Conservation (phyloP, 495 filamentous ascomycete genomes). For the Aspergillus kassunensis region DNA sequence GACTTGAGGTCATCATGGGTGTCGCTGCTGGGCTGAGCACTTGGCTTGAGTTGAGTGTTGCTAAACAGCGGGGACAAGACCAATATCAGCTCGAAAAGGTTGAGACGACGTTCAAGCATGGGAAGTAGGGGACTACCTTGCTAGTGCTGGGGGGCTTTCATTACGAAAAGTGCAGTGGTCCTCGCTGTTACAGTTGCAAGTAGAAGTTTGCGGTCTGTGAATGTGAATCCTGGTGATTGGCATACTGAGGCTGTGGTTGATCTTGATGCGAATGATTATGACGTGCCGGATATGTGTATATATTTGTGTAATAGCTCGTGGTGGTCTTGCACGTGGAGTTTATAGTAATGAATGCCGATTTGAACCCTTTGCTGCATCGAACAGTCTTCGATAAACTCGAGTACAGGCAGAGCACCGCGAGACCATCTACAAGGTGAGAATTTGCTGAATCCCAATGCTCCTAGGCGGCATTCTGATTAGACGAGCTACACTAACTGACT, state of each 20-base stretch:
- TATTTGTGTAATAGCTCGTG: neutral
- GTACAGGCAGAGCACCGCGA: no score
- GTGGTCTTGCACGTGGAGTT: neutral
- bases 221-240: conserved; percentile 1
- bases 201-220: neutral
- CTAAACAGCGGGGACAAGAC: conserved; percentile 27
- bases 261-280: neutral
- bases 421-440: no score
- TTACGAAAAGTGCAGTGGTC: no score
- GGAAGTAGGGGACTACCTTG: conserved; percentile 8
- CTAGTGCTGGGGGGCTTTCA: no score
- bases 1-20: conserved; percentile 44
- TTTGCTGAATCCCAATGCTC: no score
- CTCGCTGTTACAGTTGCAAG: no score
- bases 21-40: conserved; percentile 34
- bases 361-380: no score
- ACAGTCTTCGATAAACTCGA: no score
- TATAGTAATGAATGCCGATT: neutral
- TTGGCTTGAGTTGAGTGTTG: conserved; percentile 38
- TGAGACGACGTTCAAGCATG: conserved; percentile 21
- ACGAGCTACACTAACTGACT: no score
- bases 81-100: conserved; percentile 28
- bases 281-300: neutral
- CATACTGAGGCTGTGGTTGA: neutral
- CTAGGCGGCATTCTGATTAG: no score